Evolutionary conservation across 1,139 yeast genomes (phyloP), one percentile per base, ranked within the genome.

Genomic region (Pneumocystis carinii): DNA sequence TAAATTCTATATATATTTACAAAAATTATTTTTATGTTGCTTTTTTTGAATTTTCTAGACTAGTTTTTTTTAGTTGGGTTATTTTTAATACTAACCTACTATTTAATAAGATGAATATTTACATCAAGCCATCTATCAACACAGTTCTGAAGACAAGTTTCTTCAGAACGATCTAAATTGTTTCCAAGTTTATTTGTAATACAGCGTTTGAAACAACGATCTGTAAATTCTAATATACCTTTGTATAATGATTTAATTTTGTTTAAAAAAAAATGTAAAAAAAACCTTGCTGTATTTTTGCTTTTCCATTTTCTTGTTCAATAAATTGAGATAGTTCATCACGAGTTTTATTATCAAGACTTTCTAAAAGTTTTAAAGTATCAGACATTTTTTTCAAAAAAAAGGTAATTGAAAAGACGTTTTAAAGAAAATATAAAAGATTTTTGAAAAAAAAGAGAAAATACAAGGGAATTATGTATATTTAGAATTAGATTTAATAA

Each of bases 101-200:
- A 61, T 53, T 63, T 63, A 61, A 63, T 63, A 61, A 63, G 62
- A 59, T 61, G 61, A 29, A 63, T 63, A 37, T 63, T 63, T 59
- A 63, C 64, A 39, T 63, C 64, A 35, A 63, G 59, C 38, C 55
- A 63, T 27, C 64, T 24, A 19, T 63, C 64, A 37, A 63, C 64
- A 59, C 64, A 63, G 24, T 63, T 63, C 14, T 59, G 37, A 19
- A 63, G 63, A 48, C 64, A 63, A 7, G 41, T 19, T 48, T 63
- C 62, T 37, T 63, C 64, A 17, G 53, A 27, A 15, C 58, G 41
- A 19, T 59, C 42, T 57, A 63, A 29, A 15, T 61, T 61, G 42
- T 63, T 63, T 63, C 60, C 60, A 37, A 59, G 60, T 17, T 62
- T 35, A n/a, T 48, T 39, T 32, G 37, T 12, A 56, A 63, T 61